These are phyloP conservation scores for Kalmusia sp. DNA, from an alignment of 2,329 filamentous ascomycete genomes.

Conservation along the genomic window DNA sequence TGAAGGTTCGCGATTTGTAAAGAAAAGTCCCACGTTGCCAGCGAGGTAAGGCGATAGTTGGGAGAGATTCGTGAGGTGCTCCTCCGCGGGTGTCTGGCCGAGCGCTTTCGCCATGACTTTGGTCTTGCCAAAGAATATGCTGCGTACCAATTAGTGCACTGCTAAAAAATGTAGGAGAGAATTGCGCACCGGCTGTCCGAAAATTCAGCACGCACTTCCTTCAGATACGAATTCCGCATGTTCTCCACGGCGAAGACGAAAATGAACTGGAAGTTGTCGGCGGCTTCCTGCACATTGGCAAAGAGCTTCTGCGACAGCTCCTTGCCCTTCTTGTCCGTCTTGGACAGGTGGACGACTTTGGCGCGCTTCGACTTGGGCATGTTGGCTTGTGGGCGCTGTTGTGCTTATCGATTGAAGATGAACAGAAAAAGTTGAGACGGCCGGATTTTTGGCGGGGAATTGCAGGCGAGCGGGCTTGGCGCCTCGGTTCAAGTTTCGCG, in stretches of 20 bases:
- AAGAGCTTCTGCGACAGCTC: slow-evolving; percentile 87
- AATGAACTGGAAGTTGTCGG: slow-evolving; percentile 86
- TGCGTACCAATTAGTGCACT: slow-evolving; percentile 47
- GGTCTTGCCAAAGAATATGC: slow-evolving; percentile 98
- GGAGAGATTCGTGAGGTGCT: slow-evolving; percentile 80
- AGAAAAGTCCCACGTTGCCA: slow-evolving; percentile 88
- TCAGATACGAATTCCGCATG: slow-evolving; percentile 97
- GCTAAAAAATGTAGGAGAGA: background rate
- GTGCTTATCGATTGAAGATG: slow-evolving; percentile 18
- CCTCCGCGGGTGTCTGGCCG: slow-evolving; percentile 77
- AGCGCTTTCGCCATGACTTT: slow-evolving; percentile 98
- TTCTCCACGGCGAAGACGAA: slow-evolving; percentile 95
- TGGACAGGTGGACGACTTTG: slow-evolving; percentile 86
- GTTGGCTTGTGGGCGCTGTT: slow-evolving; percentile 38
- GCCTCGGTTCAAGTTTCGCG: slow-evolving; percentile 27
- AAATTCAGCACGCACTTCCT: slow-evolving; percentile 86
- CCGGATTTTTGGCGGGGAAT: slow-evolving; percentile 38
- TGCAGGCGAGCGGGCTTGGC: slow-evolving; percentile 41
- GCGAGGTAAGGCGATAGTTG: slow-evolving; percentile 72
- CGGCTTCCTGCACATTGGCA: slow-evolving; percentile 82
- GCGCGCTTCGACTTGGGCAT: slow-evolving; percentile 98
- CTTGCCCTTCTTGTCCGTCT: slow-evolving; percentile 94
- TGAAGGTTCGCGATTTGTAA: slow-evolving; percentile 77
- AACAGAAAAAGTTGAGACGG: slow-evolving; percentile 36
- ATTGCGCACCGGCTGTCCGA: slow-evolving; percentile 76